Percentiles rank a stretch among this genome's conserved stretches.
These are phyloP conservation scores for Acmispon strigosus DNA, from an alignment of 306 rosid genomes.

Conservation along the genomic window DNA sequence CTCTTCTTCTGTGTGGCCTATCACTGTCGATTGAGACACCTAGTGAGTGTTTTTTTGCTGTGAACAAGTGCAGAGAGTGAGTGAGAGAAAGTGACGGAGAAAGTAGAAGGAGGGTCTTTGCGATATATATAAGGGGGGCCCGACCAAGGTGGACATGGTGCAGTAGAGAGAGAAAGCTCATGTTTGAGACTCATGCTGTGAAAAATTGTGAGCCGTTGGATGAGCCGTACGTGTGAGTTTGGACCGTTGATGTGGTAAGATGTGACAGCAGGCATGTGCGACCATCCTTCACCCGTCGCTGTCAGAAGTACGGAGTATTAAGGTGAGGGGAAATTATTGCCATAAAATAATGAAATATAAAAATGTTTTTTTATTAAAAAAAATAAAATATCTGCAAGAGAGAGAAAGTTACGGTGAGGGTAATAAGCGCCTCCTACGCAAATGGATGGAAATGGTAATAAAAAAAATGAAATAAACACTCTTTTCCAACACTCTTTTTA, in stretches of 20 bases:
- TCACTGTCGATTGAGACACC: too few species aligned
- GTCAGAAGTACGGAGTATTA: constrained; percentile 73
- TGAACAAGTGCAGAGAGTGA: constrained; percentile 20
- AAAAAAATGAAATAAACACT: too few species aligned
- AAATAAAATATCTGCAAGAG: neutral
- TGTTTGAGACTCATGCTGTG: constrained; percentile 30
- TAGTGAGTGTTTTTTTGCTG: constrained; percentile 34
- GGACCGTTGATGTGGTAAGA: constrained; percentile 30
- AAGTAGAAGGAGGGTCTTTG: constrained; percentile 24
- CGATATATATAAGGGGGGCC: constrained; percentile 54
- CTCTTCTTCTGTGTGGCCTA: too few species aligned
- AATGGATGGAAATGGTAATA: constrained; percentile 10
- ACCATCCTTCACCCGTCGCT: constrained; percentile 87
- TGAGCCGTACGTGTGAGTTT: constrained; percentile 40
- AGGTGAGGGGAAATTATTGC: constrained; percentile 15
- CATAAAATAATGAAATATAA: neutral
- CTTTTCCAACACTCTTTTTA: too few species aligned
- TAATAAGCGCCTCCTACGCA: constrained; percentile 21
- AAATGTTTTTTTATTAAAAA: neutral
- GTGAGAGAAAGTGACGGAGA: constrained; percentile 17
- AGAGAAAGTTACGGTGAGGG: neutral
- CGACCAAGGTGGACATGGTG: constrained; percentile 63
- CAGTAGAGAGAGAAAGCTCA: constrained; percentile 46
- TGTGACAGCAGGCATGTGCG: constrained; percentile 92
- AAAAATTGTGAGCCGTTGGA: constrained; percentile 26